Base-by-base conservation (phyloP, 2,329 filamentous ascomycete species). In the Ophiostoma sp. region DNA sequence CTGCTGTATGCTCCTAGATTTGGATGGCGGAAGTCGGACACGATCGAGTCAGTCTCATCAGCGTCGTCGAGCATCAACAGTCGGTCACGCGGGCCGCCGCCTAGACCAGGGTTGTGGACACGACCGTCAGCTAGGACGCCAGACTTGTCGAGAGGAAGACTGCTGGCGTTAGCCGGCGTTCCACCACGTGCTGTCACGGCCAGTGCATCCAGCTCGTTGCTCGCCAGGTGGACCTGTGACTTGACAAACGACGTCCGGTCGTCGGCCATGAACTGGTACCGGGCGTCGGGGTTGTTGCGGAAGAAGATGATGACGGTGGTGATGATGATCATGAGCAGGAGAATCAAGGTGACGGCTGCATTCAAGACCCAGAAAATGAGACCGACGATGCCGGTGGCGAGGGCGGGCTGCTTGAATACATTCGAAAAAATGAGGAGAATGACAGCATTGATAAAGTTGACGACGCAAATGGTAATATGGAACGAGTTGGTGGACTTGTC, bases 401-500 rank as follows among this genome's bases (percentile, higher is more conserved):
- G 86, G 33, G 89, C 86, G 9, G 93, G 93, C 78, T 93, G 91
- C 77, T 91, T 89, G 82, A 96, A 96, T 50, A 95, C 88, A 74
- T 91, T 86, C n/a, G 92, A 92, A 83, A 95, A 96, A 78, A 96
- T 87, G 71, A 97, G 84, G 59, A 96, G 83, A 84, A 95, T 94
- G 80, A 96, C 89, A 66, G 90, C 86, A 81, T 93, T 95, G 79
- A 96, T 82, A 82, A 96, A 95, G 84, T 95, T 96, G 82, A 95
- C 86, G 45, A 89, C 90, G 73, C 89, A 90, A 78, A 96, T 97
- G 74, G 93, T 87, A 79, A 97, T 95, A 85, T 96, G 96, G 87
- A 95, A 95, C 74, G 90, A 90, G 81, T 96, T 97, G 74, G 93
- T 96, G 84, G 93, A 94, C 88, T 95, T 96, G 86, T 97, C 93